Base-by-base conservation (phyloP, 2,329 filamentous ascomycete species). In the Phialemoniopsis sp. region DNA sequence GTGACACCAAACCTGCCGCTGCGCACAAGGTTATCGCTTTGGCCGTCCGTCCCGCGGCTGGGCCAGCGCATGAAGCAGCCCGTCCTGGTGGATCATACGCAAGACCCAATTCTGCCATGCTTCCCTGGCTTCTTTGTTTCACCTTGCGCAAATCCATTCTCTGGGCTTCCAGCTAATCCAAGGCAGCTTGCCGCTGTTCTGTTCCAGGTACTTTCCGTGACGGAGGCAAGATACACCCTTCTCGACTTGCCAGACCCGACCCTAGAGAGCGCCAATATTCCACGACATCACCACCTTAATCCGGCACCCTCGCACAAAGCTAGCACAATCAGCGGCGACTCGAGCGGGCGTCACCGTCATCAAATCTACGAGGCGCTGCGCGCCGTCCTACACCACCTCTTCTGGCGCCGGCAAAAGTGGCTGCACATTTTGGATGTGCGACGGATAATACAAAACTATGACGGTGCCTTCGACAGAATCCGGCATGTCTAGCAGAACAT, bases 401-500 rank as follows among this genome's bases (percentile, higher is more conserved):
- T 34, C 18, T 17, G n/a, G 13, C 17, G 13, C 33, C n/a, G 10
- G 18, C 13, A 32, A 26, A 26, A 10, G 21, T 26, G 21, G 21
- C 21, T 26, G 21, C 21, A 26, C 21, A 26, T 26, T 10, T 10
- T 26, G 21, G 21, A 26, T 26, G 21, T 26, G 21, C 21, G 10
- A 26, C 21, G 21, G 10, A 26, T 26, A 26, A 26, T 26, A 26
- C 21, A 26, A 26, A 26, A 26, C 21, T 26, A 26, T 26, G 21
- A 26, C 21, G 21, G 21, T 26, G 21, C 21, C 21, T 26, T 26
- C 21, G 21, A 26, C 21, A 51, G 52, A 56, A 18, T 36, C 44
- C 37, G 43, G 43, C 42, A 32, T 40, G 44, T 51, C 53, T 48
- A 51, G 48, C 21, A 26, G 21, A 38, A 48, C 51, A 7, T 50